Conservation (phyloP, 2,329 filamentous ascomycete genomes). For the Dactylellina leptospora region DNA sequence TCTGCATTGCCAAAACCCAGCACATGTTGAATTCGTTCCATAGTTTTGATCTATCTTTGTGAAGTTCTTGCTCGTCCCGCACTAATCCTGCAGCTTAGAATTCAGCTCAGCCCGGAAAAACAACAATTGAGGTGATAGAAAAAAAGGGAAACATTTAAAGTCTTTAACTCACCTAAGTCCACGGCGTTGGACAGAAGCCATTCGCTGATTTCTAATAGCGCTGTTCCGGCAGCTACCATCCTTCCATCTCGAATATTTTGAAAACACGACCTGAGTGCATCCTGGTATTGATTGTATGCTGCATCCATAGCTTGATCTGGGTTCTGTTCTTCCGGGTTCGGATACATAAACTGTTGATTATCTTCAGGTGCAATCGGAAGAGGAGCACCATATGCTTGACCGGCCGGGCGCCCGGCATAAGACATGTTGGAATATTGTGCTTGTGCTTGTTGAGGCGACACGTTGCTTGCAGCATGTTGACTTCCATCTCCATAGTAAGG, state of each 20-base stretch:
- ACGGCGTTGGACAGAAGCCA: constrained; percentile 74
- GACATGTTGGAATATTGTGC: constrained; percentile 55
- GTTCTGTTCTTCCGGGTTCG: constrained; percentile 42
- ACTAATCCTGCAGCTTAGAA: constrained; percentile 72
- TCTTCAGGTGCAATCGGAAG: constrained; percentile 32
- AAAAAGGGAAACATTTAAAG: constrained; percentile 24
- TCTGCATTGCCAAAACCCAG: constrained; percentile 84
- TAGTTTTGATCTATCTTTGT: constrained; percentile 79
- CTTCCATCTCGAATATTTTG: constrained; percentile 72
- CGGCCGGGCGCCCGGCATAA: constrained; percentile 34
- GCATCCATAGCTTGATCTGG: constrained; percentile 55
- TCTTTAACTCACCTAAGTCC: constrained; percentile 69
- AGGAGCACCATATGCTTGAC: constrained; percentile 35
- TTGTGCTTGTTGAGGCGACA: constrained; percentile 54
- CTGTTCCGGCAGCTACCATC: constrained; percentile 68
- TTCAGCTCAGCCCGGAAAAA: constrained; percentile 57
- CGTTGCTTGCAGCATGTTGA: constrained; percentile 51
- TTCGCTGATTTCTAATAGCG: constrained; percentile 70
- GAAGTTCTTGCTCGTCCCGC: constrained; percentile 79
- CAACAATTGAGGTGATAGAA: constrained; percentile 39
- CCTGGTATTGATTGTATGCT: constrained; percentile 65
- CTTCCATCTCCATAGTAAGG: constrained; percentile 56
- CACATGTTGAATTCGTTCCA: constrained; percentile 96
- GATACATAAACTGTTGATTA: constrained; percentile 52
- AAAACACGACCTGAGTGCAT: constrained; percentile 73